Evolutionary conservation across 2,329 filamentous ascomycete species (phyloP), one percentile per base, ranked within the genome.

Genomic region (Xylariaceae sp.): DNA sequence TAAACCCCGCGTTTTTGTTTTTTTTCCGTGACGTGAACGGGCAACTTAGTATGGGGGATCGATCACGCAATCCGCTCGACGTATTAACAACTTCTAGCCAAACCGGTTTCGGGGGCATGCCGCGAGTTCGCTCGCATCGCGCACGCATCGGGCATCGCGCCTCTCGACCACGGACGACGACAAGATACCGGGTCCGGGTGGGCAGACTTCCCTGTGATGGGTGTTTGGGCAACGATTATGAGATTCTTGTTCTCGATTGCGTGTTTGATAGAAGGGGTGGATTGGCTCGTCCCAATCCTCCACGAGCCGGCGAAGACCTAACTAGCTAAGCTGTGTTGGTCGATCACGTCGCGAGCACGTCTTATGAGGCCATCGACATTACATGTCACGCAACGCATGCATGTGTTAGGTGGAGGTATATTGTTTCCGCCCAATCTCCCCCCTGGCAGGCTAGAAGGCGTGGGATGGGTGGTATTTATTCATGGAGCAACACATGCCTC

Each of bases 51-150:
- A 62, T 62, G 60, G 60, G 63, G 19, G 64, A 56, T 62, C 48
- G 56, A 67, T 67, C 63, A 65, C 65, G 65, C 61, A 62, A 67
- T 67, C 45, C 45, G 56, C 48, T 50, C 55, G 40, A 55, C 42
- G 46, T 29, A 45, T 53, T 40, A 35, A 37, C 49, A 34, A 44
- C 49, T 48, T 43, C n/a, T 8, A 39, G 49, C 41, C 32, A 34
- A 26, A 19, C 34, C 37, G 32, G 30, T 31, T 39, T 50, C 19
- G 34, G 51, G 30, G 3, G 19, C 9, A 7, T 27, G 29, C 6
- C 47, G 19, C 42, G 44, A 44, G 42, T 34, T 45, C 26, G 42
- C 50, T 31, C 29, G 43, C 34, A 8, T 41, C 40, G 7, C 11
- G 19, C 19, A 2, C 19, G 19, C 19, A 19, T 19, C 0, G 19